These are phyloP conservation scores for Kazachstania kunashirensis DNA, from an alignment of 805 yeast genomes.

Conservation along the genomic window DNA sequence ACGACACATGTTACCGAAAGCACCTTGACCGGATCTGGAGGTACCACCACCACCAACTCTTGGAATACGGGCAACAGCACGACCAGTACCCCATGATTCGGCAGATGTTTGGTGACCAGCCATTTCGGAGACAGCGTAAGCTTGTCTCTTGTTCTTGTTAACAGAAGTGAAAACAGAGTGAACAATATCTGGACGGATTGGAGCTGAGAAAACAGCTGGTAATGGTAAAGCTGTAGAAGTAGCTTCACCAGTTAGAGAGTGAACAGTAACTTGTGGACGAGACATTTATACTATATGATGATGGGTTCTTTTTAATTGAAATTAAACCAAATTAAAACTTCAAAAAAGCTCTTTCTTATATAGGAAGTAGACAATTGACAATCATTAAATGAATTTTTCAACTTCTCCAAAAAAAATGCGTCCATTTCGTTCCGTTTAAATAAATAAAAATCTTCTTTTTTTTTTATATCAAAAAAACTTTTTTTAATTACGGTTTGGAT, in stretches of 20 bases:
- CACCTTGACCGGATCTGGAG: slow-evolving; percentile 99
- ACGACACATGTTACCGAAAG: slow-evolving; percentile 99
- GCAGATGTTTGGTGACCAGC: slow-evolving; percentile 99
- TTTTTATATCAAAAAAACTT: no score
- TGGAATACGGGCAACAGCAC: slow-evolving; percentile 99
- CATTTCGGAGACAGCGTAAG: slow-evolving; percentile 98
- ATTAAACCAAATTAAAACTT: no score
- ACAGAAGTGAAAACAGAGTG: slow-evolving; percentile 97
- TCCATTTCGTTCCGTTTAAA: no score
- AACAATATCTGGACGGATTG: slow-evolving; percentile 98
- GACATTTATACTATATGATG: slow-evolving; percentile 29
- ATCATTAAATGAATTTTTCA: no score
- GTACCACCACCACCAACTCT: slow-evolving; percentile 99
- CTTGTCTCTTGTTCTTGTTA: slow-evolving; percentile 99
- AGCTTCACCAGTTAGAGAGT: slow-evolving; percentile 79
- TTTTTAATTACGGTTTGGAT: no score
- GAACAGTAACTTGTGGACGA: slow-evolving; percentile 96
- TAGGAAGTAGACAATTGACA: no score
- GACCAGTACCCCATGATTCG: slow-evolving; percentile 99
- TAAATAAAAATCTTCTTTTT: no score
- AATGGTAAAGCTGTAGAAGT: slow-evolving; percentile 77
- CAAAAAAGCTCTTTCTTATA: no score
- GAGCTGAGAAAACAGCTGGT: slow-evolving; percentile 99
- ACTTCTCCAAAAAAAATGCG: no score
- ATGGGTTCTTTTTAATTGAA: slow-evolving; percentile 1